A percentile compares a stretch with the other conserved stretches of the same genome.
These are phyloP conservation scores for Septoria linicola DNA, from an alignment of 2,329 filamentous ascomycete species.

Conservation along the genomic window DNA sequence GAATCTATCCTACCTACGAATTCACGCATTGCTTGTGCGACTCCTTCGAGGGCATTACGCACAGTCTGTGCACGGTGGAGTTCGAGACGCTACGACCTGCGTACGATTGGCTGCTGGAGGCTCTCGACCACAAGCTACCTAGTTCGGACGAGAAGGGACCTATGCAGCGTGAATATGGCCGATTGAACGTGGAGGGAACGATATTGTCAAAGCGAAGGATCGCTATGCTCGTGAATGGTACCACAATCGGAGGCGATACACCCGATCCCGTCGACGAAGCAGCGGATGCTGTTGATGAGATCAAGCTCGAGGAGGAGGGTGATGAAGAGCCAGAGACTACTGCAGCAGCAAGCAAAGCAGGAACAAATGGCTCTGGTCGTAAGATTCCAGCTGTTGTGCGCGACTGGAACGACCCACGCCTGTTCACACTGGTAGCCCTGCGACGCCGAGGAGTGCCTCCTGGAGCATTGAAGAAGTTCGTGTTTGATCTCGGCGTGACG, in stretches of 20 bases:
- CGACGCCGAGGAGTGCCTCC: constrained; percentile 83
- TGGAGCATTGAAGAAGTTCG: constrained; percentile 82
- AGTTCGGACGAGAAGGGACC: constrained; percentile 55
- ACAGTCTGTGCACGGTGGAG: constrained; percentile 90
- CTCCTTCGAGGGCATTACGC: constrained; percentile 87
- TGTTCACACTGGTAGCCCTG: constrained; percentile 84
- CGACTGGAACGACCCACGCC: constrained; percentile 85
- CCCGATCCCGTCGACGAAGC: constrained; percentile 30
- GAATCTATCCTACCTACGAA: constrained; percentile 93
- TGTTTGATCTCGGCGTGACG: constrained; percentile 88
- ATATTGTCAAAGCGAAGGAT: constrained; percentile 86
- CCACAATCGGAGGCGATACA: constrained; percentile 36
- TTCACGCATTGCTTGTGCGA: constrained; percentile 85
- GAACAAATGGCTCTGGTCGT: constrained; percentile 24
- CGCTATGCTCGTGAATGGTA: constrained; percentile 72
- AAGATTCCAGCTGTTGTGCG: constrained; percentile 61
- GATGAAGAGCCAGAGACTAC: constrained; percentile 36
- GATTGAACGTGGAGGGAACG: constrained; percentile 77
- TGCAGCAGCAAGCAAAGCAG: constrained; percentile 28
- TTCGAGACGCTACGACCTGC: constrained; percentile 81
- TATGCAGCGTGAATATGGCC: constrained; percentile 87
- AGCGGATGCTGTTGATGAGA: constrained; percentile 39
- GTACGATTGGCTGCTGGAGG: constrained; percentile 87
- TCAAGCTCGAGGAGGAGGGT: constrained; percentile 46
- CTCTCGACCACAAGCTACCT: constrained; percentile 75